Evolutionary conservation across 1,284 basidiomycete species (phyloP), one percentile per base, ranked within the genome.

Genomic region (Microbotryum saponariae): DNA sequence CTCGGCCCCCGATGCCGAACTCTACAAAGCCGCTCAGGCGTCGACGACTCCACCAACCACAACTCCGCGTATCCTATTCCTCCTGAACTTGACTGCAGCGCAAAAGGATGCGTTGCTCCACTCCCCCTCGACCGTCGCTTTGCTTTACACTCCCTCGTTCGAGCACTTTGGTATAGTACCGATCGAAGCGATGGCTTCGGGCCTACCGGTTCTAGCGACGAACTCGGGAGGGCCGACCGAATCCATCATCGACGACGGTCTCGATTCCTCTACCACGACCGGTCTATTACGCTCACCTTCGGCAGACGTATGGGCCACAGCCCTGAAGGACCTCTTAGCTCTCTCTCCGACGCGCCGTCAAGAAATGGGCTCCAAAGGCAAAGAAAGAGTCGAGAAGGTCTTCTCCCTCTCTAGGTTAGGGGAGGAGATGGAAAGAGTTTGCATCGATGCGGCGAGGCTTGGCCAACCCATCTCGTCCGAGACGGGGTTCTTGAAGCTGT

Each of bases 101-200:
- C 91, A 94, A 72, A 85, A 90, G 37, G 83, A 85, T 8, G 81
- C 92, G 3, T 82, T 96, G 23, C 81, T 79, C 18, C 79, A 83
- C 1, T 73, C 82, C 0, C 51, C 64, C 9, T 66, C 81, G 2
- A 89, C 88, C 0, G 76, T 82, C 12, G 86, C 83, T 0, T 79
- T 98, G 0, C 80, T 97, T 4, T 98, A 98, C 75, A 98, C 96
- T 0, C 94, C 96, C 0, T 80, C 83, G 2, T 93, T 96, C 75
- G 94, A 98, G 73, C 94, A 98, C 75, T 96, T 98, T 73, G 94
- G 94, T 2, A 97, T 98, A 70, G 93, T 89, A 0, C 94, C 94
- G 0, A 82, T 97, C 6, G 96, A 98, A 75, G 93, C 85, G 0
- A 97, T 97, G 91, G 83, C 86, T 2, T 92, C 88, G 64, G 89